phyloP scores from a whole-genome alignment of 1,284 basidiomycete genomes.

The Singerocomus inundabilis region DNA sequence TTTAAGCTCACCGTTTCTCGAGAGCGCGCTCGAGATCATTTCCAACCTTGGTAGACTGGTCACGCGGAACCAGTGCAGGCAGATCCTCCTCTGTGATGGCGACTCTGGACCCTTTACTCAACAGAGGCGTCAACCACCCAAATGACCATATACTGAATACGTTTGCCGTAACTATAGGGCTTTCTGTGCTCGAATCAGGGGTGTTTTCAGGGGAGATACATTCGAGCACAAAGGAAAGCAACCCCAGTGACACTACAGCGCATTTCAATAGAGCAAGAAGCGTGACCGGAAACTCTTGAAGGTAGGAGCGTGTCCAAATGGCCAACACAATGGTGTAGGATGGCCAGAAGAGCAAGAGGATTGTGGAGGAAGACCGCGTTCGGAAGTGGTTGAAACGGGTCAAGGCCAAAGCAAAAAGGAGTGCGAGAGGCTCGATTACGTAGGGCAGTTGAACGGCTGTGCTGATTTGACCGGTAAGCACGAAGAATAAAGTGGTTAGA shows the following conservation, averaged over 20 bases:
- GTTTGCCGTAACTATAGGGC: slow-evolving; percentile 79
- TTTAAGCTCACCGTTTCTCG: slow-evolving; percentile 51
- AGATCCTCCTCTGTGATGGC: slow-evolving; percentile 79
- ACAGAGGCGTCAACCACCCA: slow-evolving; percentile 76
- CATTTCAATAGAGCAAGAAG: slow-evolving; percentile 50
- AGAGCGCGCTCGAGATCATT: slow-evolving; percentile 59
- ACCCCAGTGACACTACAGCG: slow-evolving; percentile 47
- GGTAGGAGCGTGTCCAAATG: slow-evolving; percentile 63
- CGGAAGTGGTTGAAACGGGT: slow-evolving; percentile 75
- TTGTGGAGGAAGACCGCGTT: slow-evolving; percentile 73
- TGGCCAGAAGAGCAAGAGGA: slow-evolving; percentile 85
- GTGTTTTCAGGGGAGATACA: slow-evolving; percentile 65
- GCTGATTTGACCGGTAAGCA: slow-evolving; percentile 33
- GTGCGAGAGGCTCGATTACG: slow-evolving; percentile 55
- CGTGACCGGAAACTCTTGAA: slow-evolving; percentile 20
- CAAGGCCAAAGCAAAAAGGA: slow-evolving; percentile 46
- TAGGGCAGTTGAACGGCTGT: slow-evolving; percentile 52
- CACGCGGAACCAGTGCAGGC: slow-evolving; percentile 61
- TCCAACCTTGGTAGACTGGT: slow-evolving; percentile 76
- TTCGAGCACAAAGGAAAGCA: slow-evolving; percentile 67
- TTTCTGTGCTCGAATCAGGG: slow-evolving; percentile 56
- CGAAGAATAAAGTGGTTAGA: slow-evolving; percentile 38
- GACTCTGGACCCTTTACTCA: slow-evolving; percentile 62
- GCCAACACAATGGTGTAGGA: slow-evolving; percentile 53
- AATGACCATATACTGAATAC: slow-evolving; percentile 80